Evolutionary conservation across 768 basidiomycete genomes (phyloP), one percentile per base, ranked within the genome.

Genomic region (Leccinum arenicola): DNA sequence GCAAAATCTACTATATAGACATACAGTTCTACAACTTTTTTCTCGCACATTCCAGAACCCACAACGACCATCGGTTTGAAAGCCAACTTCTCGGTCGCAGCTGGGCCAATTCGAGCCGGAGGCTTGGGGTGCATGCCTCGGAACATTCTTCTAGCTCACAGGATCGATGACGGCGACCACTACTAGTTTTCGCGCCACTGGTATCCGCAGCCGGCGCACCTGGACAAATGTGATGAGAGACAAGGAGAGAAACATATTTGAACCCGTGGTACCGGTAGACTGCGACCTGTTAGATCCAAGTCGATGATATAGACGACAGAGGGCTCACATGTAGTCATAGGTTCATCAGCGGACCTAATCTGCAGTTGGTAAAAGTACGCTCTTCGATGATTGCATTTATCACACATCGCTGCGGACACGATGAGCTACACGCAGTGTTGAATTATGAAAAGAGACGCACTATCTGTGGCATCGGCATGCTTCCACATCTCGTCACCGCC

Each of bases 351-450:
- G 65, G 92, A 95, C 49, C 96, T 78, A 61, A 98, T 99, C 72
- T 99, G 97, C 14, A 98, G 78, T 77, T 98, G 95, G 70, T 95
- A 92, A 76, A 91, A 99, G 74, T 95, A 98, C 4, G 96, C 95
- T 51, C 86, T 78, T 50, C 83, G 80, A 69, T 88, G 79, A 68
- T 95, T 95, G 72, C 96, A 99, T 65, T 94, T 93, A 52, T 79
- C 79, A 68, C 85, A 86, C 8, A 74, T 78, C 15, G 84, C 84
- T 86, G 57, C 0, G 19, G 51, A 36, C 3, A 47, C 12, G 43
- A 29, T 61, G 49, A 62, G 47, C 43, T 48, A 53, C 14, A n/a
- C n/a, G 21, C 29, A 7, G 36, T 11, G 17, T 15, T 6, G 17
- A 1, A 52, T 33, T 43, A 14, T 38, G 15, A 12, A 17, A 52